Evolutionary conservation across 139 green algal genomes (phyloP), one percentile per base, ranked within the genome.

Genomic region (Coelastrella sp.): DNA sequence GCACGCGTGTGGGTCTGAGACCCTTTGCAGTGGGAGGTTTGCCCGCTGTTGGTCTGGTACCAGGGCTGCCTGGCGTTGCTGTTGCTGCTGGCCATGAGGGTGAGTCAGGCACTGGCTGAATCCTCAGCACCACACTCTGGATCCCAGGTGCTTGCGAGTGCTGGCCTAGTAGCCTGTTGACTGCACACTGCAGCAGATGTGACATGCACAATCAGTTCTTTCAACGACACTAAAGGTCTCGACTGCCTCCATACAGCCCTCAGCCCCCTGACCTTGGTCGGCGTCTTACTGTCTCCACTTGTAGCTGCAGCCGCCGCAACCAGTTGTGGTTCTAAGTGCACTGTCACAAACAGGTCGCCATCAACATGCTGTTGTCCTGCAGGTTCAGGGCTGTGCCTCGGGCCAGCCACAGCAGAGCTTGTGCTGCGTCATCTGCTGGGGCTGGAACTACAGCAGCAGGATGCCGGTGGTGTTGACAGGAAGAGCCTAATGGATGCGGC

Each of bases 11-110:
- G 23, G 96, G 96, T 2, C 90, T 96, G 23, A 85, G 96, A 14
- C 96, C 96, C 0, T 97, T 92, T 86, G 91, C 94, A 19, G 56
- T 92, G 23, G 94, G 93, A 5, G 93, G 93, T 0, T 7, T 93
- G 83, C 96, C 96, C 0, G 81, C 95, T 13, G 90, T 98, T 22
- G 95, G 95, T 0, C 90, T 92, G 0, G 86, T 98, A 6, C 80
- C 85, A 0, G 94, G 92, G 5, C 68, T 91, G 22, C 90, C 88
- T 58, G 92, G 93, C 86, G 77, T 97, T 54, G 94, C 92, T 22
- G 74, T 98, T 1, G 96, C 96, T 22, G 95, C 96, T 7, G 96
- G 96, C 3, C 96, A 98, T 83, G 96, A 98, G 80, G 96, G 68
- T 76, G 17, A 76, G 68, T 16, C 17, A 22, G 2, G 6, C 14